phyloP scores from a whole-genome alignment of 2,329 filamentous ascomycete species.

The Stenocarpella maydis region DNA sequence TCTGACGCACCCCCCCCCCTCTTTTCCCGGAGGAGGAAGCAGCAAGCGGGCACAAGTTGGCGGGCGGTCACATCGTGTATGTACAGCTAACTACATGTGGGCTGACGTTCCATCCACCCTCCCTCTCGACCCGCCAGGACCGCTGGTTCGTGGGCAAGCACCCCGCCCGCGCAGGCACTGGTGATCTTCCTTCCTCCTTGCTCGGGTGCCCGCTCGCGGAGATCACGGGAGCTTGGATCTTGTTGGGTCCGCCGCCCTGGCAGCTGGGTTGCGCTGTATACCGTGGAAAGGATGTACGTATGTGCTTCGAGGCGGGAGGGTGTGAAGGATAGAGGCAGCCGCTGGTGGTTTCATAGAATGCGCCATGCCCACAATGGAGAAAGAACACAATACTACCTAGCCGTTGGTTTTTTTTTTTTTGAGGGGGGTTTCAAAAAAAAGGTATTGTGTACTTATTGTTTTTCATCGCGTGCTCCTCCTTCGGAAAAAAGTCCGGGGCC shows the following conservation, averaged over 20 bases:
- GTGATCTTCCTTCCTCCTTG: neutral
- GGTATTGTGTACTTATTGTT: too few species aligned
- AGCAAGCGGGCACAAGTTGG: neutral
- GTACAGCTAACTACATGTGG: neutral
- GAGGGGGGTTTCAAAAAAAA: too few species aligned
- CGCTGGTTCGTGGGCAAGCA: neutral
- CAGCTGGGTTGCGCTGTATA: neutral
- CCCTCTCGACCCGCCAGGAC: conserved; percentile 17
- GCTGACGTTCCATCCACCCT: conserved; percentile 15
- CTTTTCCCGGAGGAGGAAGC: too few species aligned
- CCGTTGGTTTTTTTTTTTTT: neutral
- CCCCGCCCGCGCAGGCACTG: neutral
- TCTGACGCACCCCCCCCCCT: neutral
- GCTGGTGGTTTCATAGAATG: neutral
- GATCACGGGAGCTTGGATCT: conserved; percentile 8
- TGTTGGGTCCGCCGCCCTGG: neutral
- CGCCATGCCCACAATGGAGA: neutral
- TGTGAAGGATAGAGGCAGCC: neutral
- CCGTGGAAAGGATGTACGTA: neutral
- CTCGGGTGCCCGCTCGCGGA: neutral
- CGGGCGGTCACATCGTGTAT: neutral
- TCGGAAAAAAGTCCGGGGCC: neutral
- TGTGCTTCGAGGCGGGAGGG: too few species aligned
- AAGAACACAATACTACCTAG: neutral
- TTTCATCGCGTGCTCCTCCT: neutral